A percentile compares a stretch with the other conserved stretches of the same genome.
These are phyloP conservation scores for Cyberlindnera mrakii DNA, from an alignment of 805 yeast genomes.

Conservation along the genomic window DNA sequence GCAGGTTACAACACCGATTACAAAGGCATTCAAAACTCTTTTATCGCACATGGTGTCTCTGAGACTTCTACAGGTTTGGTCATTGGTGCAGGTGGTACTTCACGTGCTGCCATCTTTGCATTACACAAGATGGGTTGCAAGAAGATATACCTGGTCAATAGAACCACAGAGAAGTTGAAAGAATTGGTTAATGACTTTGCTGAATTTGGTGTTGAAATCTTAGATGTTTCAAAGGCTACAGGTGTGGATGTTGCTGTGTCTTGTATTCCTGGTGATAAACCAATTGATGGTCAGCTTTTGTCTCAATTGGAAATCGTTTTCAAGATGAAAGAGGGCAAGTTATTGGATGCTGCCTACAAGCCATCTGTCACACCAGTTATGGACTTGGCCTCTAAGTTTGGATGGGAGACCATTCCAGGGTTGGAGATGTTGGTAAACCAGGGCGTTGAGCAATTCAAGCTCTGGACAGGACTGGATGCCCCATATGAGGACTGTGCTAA, in stretches of 20 bases:
- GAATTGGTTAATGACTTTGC: slow-evolving; percentile 53
- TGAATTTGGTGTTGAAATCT: slow-evolving; percentile 50
- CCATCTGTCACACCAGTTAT: slow-evolving; percentile 84
- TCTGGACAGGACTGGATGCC: slow-evolving; percentile 65
- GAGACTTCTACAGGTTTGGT: slow-evolving; percentile 58
- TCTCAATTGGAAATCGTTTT: slow-evolving; percentile 43
- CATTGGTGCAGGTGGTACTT: slow-evolving; percentile 97
- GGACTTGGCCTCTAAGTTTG: slow-evolving; percentile 59
- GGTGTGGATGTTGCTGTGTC: slow-evolving; percentile 61
- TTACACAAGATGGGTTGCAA: slow-evolving; percentile 71
- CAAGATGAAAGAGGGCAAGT: slow-evolving; percentile 32
- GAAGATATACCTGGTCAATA: slow-evolving; percentile 71
- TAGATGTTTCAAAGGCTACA: slow-evolving; percentile 36
- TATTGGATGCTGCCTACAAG: slow-evolving; percentile 92
- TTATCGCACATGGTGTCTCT: slow-evolving; percentile 49
- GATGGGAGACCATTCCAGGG: slow-evolving; percentile 87
- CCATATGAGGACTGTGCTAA: slow-evolving; percentile 57
- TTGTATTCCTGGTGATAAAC: slow-evolving; percentile 79
- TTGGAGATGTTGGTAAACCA: slow-evolving; percentile 89
- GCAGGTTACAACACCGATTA: slow-evolving; percentile 94
- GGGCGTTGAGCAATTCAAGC: slow-evolving; percentile 80
- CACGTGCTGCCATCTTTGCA: slow-evolving; percentile 91
- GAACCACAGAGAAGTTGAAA: slow-evolving; percentile 62
- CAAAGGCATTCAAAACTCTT: slow-evolving; percentile 76
- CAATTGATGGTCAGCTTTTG: slow-evolving; percentile 49